Evolutionary conservation across 2,329 filamentous ascomycete species (phyloP).

Genomic region (Ploettnerulaceae sp.): DNA sequence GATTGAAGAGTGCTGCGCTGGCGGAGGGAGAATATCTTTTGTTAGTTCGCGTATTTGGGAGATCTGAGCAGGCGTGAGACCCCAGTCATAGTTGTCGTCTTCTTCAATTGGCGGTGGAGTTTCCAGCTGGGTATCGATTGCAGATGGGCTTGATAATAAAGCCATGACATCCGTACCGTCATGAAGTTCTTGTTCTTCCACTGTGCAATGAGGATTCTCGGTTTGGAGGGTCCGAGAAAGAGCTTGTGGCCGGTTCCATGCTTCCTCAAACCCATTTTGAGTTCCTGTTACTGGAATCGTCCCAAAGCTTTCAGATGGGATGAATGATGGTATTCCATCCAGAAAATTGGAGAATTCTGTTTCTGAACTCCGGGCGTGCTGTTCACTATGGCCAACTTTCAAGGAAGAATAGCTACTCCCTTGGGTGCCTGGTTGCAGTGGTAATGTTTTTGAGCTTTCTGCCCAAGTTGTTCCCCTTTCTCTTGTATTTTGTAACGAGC

Average conservation of each 20-base stretch:
- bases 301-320: slow-evolving; percentile 19
- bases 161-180: slow-evolving; percentile 41
- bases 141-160: slow-evolving; percentile 35
- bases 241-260: slow-evolving; percentile 22
- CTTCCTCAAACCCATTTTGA: slow-evolving; percentile 15
- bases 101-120: slow-evolving; percentile 20
- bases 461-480: slow-evolving; percentile 16
- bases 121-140: slow-evolving; percentile 24
- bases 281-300: not conserved
- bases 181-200: slow-evolving; percentile 24
- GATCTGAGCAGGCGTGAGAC: slow-evolving; percentile 27
- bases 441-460: slow-evolving; percentile 23
- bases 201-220: too few relatives aligned
- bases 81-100: slow-evolving; percentile 28
- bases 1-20: slow-evolving; percentile 17
- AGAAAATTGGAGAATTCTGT: slow-evolving; percentile 31
- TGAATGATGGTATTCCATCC: slow-evolving; percentile 27
- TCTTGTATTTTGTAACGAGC: slow-evolving; percentile 16
- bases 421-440: slow-evolving; percentile 6
- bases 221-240: not conserved
- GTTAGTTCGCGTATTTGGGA: slow-evolving; percentile 26
- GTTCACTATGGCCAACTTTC: slow-evolving; percentile 22
- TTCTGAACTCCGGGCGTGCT: slow-evolving; percentile 26
- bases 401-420: slow-evolving; percentile 11
- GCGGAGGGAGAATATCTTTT: slow-evolving; percentile 23